Percentiles rank a stretch among this genome's conserved stretches.
These are phyloP conservation scores for Hypericum perforatum DNA, from an alignment of 345 rosid genomes.

Conservation along the genomic window DNA sequence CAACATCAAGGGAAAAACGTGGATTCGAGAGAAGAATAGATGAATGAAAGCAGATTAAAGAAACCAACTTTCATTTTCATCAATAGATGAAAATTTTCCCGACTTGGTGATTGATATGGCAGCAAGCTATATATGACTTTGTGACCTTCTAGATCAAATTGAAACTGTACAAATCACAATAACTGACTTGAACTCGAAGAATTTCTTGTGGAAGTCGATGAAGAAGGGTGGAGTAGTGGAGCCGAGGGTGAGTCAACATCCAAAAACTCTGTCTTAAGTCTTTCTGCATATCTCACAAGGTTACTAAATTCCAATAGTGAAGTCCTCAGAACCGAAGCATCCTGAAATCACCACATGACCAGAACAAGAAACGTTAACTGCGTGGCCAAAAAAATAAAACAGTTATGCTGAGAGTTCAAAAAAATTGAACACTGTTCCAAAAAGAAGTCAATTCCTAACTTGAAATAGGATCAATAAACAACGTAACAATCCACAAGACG, in stretches of 20 bases:
- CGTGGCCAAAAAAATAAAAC: too few relatives aligned
- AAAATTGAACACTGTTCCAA: too few relatives aligned
- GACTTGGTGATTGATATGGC: too few relatives aligned
- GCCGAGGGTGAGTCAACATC: slow-evolving; percentile 43
- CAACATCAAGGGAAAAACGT: too few relatives aligned
- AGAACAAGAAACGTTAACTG: background rate
- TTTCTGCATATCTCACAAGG: slow-evolving; percentile 61
- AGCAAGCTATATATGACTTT: too few relatives aligned
- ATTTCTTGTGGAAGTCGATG: slow-evolving; percentile 41
- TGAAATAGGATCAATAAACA: too few relatives aligned
- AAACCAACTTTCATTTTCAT: too few relatives aligned
- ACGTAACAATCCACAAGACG: too few relatives aligned
- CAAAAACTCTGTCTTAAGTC: slow-evolving; percentile 44
- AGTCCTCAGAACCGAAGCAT: slow-evolving; percentile 47
- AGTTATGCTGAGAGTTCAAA: background rate
- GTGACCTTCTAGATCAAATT: background rate
- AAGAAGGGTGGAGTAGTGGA: slow-evolving; percentile 35
- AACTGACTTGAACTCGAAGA: slow-evolving; percentile 47
- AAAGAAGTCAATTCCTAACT: too few relatives aligned
- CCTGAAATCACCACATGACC: slow-evolving; percentile 32
- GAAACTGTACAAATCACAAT: slow-evolving; percentile 4
- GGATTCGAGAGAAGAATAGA: too few relatives aligned
- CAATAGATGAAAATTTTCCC: too few relatives aligned
- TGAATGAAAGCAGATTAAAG: too few relatives aligned
- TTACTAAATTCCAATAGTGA: slow-evolving; percentile 54